Conservation (phyloP, 768 basidiomycete genomes). For the Stropharia rugosoannulata region DNA sequence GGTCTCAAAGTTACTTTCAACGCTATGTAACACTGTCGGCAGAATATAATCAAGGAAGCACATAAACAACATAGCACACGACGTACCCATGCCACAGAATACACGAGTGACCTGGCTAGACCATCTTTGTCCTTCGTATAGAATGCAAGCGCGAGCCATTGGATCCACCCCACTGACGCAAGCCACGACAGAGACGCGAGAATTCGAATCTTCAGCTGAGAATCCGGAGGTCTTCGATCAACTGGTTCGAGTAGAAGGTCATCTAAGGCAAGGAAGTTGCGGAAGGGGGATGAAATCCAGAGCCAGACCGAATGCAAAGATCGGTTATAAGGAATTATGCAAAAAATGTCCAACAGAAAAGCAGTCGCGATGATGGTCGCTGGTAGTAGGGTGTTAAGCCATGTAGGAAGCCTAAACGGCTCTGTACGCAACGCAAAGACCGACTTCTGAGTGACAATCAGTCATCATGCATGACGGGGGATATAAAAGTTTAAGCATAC, state of each 20-base stretch:
- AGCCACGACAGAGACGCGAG: conserved; percentile 38
- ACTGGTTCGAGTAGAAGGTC: conserved; percentile 49
- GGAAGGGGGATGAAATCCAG: conserved; percentile 39
- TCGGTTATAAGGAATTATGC: conserved; percentile 26
- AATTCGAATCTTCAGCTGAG: conserved; percentile 27
- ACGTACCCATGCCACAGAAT: conserved; percentile 52
- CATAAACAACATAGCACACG: not conserved
- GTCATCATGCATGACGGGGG: not conserved
- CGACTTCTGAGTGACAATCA: conserved; percentile 11
- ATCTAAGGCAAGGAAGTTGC: conserved; percentile 49
- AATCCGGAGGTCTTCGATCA: conserved; percentile 23
- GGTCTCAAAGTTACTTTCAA: conserved; percentile 38
- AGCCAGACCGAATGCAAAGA: conserved; percentile 18
- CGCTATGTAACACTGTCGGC: conserved; percentile 41
- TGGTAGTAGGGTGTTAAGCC: conserved; percentile 22
- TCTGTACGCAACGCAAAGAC: conserved; percentile 10
- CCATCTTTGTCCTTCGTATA: conserved; percentile 21
- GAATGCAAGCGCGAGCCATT: conserved; percentile 34
- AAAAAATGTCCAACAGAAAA: conserved; percentile 27
- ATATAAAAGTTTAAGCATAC: conserved; percentile 8
- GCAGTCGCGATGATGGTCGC: conserved; percentile 27
- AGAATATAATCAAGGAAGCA: conserved; percentile 3
- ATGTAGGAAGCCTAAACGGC: conserved; percentile 15
- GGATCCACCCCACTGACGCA: conserved; percentile 42
- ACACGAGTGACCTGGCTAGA: conserved; percentile 27